Base-by-base conservation (phyloP, 2,329 filamentous ascomycete species). In the Botrytis porri region DNA sequence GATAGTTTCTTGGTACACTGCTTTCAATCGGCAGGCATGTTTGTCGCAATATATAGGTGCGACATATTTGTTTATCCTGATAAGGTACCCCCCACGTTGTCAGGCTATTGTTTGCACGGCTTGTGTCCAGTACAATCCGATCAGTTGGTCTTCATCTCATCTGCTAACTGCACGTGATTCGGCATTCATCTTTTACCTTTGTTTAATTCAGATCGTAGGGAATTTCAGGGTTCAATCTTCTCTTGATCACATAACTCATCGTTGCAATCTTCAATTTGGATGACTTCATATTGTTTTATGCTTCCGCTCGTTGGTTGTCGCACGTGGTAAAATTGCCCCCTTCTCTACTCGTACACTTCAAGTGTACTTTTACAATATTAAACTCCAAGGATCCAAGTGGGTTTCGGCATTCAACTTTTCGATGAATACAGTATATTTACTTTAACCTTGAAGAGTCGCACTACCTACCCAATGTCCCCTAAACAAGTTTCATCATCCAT, bases 1-100 rank as follows among this genome's bases (percentile, higher is more conserved):
- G 25, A 54, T 41, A 54, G 54, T 57, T 43, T 67, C 65, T 48
- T 41, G 65, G 25, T 57, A 67, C 65, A 67, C 65, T 67, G 37
- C 65, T 67, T 67, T 22, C 35, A 32, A 67, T 67, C 48, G 48
- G 65, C 37, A 57, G 35, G 35, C 39, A n/a, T 51, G 65, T 32
- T 69, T 20, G 18, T 59, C 51, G 37, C 45, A 43, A 69, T 69
- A 57, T 57, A 51, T 57, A 16, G n/a, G 51, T 41, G 48, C n/a
- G 54, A 57, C 65, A 59, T 25, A 22, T 32, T 57, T 22, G 43
- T 43, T 57, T 22, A 57, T 43, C 65, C 48, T 59, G 37, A 57
- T 41, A 57, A 57, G 65, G 35, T 41, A 43, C 48, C 65, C 65
- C 65, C 65, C 51, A 65, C 63, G 63, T 48, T 65, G 6, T n/a